These are phyloP conservation scores for Aquilaria sinensis DNA, from an alignment of 345 rosid species.

Conservation along the genomic window DNA sequence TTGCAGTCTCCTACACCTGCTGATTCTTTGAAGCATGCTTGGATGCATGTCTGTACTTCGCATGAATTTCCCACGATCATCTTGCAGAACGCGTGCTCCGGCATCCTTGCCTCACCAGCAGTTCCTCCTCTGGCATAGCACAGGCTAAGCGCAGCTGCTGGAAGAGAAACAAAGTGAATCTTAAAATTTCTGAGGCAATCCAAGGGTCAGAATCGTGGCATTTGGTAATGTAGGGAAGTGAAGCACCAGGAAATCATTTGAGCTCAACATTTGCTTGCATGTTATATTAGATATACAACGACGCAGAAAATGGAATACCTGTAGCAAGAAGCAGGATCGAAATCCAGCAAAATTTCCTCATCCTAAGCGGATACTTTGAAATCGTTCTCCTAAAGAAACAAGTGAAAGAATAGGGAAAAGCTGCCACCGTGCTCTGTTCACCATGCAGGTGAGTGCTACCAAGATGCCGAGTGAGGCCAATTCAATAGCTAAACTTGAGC, in stretches of 20 bases:
- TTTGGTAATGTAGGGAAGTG: not conserved
- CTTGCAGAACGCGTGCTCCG: slow-evolving; percentile 46
- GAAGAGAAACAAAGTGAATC: no score
- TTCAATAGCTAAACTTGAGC: no score
- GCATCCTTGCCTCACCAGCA: slow-evolving; percentile 23
- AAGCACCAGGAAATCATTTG: not conserved
- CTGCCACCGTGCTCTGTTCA: no score
- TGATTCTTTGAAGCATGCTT: no score
- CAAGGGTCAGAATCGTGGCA: no score
- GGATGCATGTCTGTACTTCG: slow-evolving; percentile 20
- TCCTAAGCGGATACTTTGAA: not conserved
- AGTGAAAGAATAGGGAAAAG: no score
- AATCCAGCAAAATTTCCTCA: slow-evolving; percentile 25
- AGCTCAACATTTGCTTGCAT: not conserved
- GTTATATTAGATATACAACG: not conserved
- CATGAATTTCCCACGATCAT: slow-evolving; percentile 20
- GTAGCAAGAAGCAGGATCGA: slow-evolving; percentile 28
- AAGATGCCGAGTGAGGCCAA: no score
- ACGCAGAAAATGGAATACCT: slow-evolving; percentile 18
- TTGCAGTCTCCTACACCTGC: not conserved
- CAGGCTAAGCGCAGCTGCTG: slow-evolving; percentile 6
- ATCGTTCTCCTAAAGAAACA: no score
- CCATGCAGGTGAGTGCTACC: no score
- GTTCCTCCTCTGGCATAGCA: not conserved
- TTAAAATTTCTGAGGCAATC: no score